Percentiles rank a stretch among this genome's conserved stretches.
Evolutionary conservation across 148 eudicot species (phyloP).

Genomic region (Amaranthus hypochondriacus): DNA sequence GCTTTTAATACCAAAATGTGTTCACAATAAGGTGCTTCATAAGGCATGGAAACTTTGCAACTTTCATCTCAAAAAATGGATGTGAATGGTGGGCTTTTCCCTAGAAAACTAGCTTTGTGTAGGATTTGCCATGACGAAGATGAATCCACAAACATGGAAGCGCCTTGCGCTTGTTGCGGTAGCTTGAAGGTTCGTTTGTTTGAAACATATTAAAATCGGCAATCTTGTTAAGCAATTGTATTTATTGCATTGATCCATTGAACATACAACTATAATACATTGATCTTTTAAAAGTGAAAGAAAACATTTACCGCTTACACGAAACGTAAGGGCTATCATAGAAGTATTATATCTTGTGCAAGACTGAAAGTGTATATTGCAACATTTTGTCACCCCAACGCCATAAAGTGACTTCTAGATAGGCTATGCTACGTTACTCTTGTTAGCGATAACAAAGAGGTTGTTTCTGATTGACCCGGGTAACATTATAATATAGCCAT

Average conservation of each 20-base stretch:
- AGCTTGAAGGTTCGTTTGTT: conserved; percentile 65
- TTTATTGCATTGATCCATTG: background rate
- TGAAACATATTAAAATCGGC: conserved; percentile 5
- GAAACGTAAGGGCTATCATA: too few species aligned
- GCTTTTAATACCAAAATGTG: conserved; percentile 16
- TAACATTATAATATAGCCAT: too few species aligned
- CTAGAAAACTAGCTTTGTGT: conserved; percentile 50
- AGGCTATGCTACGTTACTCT: too few species aligned
- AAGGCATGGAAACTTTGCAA: conserved; percentile 8
- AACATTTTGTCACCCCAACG: too few species aligned
- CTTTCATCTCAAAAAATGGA: conserved; percentile 46
- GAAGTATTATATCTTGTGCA: background rate
- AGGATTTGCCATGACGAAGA: conserved; percentile 90
- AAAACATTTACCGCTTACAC: too few species aligned
- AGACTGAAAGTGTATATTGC: conserved; percentile 6
- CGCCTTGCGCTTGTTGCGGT: conserved; percentile 80
- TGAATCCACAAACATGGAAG: conserved; percentile 68
- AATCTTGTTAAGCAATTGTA: conserved; percentile 4
- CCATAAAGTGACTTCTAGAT: too few species aligned
- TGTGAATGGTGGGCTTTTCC: conserved; percentile 30
- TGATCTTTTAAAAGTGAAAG: background rate
- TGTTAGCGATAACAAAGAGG: too few species aligned
- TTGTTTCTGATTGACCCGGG: too few species aligned
- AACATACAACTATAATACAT: background rate
- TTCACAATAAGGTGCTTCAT: conserved; percentile 18